Conservation (phyloP, 768 basidiomycete genomes). For the Pisolithus orientalis region DNA sequence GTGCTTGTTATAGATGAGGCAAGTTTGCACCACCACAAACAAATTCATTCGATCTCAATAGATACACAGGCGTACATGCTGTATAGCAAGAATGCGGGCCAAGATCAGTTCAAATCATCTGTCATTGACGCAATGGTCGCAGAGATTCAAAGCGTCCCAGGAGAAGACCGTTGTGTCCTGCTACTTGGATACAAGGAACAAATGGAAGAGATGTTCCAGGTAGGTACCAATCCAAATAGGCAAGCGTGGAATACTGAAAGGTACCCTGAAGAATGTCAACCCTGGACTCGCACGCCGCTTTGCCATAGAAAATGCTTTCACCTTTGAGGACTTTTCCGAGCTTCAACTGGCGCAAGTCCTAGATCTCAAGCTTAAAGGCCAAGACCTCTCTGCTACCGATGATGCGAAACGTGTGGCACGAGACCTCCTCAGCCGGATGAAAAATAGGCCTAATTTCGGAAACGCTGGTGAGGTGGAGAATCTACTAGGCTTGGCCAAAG, state of each 20-base stretch:
- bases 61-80: slow-evolving; percentile 59
- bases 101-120: slow-evolving; percentile 54
- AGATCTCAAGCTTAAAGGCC: slow-evolving; percentile 48
- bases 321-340: slow-evolving; percentile 60
- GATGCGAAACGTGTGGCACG: slow-evolving; percentile 53
- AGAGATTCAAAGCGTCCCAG: slow-evolving; percentile 61
- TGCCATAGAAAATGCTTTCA: slow-evolving; percentile 61
- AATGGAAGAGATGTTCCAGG: slow-evolving; percentile 74
- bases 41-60: not conserved
- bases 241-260: not conserved
- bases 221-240: slow-evolving; percentile 11
- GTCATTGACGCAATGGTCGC: slow-evolving; percentile 74
- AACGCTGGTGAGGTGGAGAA: slow-evolving; percentile 65
- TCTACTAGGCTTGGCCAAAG: slow-evolving; percentile 45
- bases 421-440: slow-evolving; percentile 32
- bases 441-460: slow-evolving; percentile 53
- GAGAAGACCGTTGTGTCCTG: slow-evolving; percentile 65
- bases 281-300: slow-evolving; percentile 63
- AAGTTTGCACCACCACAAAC: slow-evolving; percentile 2
- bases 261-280: slow-evolving; percentile 51
- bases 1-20: slow-evolving; percentile 70
- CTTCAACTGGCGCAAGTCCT: slow-evolving; percentile 46
- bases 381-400: slow-evolving; percentile 51
- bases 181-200: slow-evolving; percentile 59
- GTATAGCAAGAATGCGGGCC: slow-evolving; percentile 35